Conservation (phyloP, 495 filamentous ascomycete genomes). For the Daldinia concentrica region DNA sequence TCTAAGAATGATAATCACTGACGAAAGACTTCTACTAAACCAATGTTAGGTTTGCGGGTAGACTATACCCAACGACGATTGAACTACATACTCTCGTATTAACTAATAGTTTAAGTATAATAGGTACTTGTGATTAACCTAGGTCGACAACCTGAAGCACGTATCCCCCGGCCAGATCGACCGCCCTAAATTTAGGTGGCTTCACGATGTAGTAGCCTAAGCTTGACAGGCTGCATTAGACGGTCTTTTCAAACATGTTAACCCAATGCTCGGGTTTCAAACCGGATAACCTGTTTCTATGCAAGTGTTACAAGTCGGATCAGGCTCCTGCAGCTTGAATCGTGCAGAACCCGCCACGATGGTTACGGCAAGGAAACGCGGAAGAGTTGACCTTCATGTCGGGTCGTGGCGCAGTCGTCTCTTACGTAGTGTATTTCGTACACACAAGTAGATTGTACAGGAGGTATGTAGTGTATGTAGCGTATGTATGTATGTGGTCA, state of each 20-base stretch:
- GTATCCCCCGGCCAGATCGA: neutral
- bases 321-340: slow-evolving; percentile 10
- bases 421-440: slow-evolving; percentile 4
- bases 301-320: slow-evolving; percentile 1
- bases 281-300: neutral
- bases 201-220: slow-evolving; percentile 18
- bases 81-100: neutral
- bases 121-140: neutral
- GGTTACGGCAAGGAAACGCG: slow-evolving; percentile 23
- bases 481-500: no score
- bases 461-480: no score
- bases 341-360: slow-evolving; percentile 19
- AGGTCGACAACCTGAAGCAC: neutral
- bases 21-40: neutral
- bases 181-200: neutral
- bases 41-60: neutral
- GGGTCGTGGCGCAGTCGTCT: slow-evolving; percentile 16
- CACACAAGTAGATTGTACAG: neutral
- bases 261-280: no score
- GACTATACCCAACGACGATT: neutral
- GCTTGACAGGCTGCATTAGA: slow-evolving; percentile 8
- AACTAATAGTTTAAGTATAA: neutral
- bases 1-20: no score
- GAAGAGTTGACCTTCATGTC: slow-evolving; percentile 12
- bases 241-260: neutral